Evolutionary conservation across 2,329 filamentous ascomycete species (phyloP).

Genomic region (Aureobasidium zeae): DNA sequence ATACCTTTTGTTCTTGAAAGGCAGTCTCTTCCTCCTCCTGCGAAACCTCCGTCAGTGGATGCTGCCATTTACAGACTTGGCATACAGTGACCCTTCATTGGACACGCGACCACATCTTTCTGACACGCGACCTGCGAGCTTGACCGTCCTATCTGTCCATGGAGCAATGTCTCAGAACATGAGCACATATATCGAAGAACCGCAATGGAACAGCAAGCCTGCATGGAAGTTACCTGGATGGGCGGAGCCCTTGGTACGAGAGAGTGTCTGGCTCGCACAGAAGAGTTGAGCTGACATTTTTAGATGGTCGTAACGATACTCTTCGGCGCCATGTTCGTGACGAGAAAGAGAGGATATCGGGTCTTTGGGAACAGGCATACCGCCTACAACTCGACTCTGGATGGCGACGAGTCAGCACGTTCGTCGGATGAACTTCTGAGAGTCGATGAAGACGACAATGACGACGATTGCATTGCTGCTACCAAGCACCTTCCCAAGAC

Average conservation of each 20-base stretch:
- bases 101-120: background rate
- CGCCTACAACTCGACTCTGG: constrained; percentile 27
- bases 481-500: constrained; percentile 40
- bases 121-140: background rate
- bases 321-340: constrained; percentile 41
- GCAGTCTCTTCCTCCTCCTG: too few species aligned
- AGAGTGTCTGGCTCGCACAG: background rate
- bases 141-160: background rate
- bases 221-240: constrained; percentile 36
- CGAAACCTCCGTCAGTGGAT: too few species aligned
- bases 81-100: background rate
- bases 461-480: constrained; percentile 28
- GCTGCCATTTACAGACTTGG: too few species aligned
- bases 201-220: constrained; percentile 33
- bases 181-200: constrained; percentile 20
- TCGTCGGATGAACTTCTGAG: constrained; percentile 35
- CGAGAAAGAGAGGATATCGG: constrained; percentile 37
- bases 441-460: constrained; percentile 30
- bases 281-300: background rate
- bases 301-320: constrained; percentile 45
- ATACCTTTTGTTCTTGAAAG: too few species aligned
- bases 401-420: constrained; percentile 26
- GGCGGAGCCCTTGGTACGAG: constrained; percentile 32
- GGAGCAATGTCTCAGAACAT: background rate
- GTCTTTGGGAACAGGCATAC: constrained; percentile 30